Evolutionary conservation across 768 basidiomycete species (phyloP), one percentile per base, ranked within the genome.

Genomic region (Kwoniella bestiolae): DNA sequence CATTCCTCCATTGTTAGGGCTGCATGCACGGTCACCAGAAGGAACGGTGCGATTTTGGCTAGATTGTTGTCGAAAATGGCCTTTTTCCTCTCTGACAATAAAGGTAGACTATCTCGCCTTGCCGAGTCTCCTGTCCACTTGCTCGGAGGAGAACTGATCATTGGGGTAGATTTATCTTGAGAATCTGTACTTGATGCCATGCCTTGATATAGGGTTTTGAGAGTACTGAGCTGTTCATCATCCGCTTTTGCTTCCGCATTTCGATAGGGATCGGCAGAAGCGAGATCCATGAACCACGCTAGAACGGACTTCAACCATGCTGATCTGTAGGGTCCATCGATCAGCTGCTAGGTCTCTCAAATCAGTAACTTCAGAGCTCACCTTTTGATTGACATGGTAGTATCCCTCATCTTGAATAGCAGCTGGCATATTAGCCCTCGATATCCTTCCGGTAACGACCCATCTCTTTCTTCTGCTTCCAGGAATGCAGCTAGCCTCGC

Each of bases 1-100:
- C 75, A 76, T n/a, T 73, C 68, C 31, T 76, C 72, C 23, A n/a
- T 23, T 3, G 66, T 23, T n/a, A 71, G 55, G 44, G 65, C 67
- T 26, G 63, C 58, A 26, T 76, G 75, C 0, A 72, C 47, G 1
- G 58, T 46, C n/a, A 76, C 75, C 23, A 76, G 41, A 26, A 41
- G 56, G 16, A 34, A 49, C 5, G 58, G 58, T 7, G 35, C 9
- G 23, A 50, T 29, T 50, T 60, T 60, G 45, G 21, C 46, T 34
- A 60, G 29, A 21, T 41, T 34, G 6, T 32, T 47, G 12, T 60
- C 58, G 31, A 49, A 50, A 9, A 65, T 58, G 5, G 47, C 50
- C 29, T 35, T 26, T 32, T 32, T 31, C 5, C 31, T 51, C 18
- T 41, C 49, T 7, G 45, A 35, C 16, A 62, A 29, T 8, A 46